Base-by-base conservation (phyloP, 2,329 filamentous ascomycete species). In the Trichoderma sp. region DNA sequence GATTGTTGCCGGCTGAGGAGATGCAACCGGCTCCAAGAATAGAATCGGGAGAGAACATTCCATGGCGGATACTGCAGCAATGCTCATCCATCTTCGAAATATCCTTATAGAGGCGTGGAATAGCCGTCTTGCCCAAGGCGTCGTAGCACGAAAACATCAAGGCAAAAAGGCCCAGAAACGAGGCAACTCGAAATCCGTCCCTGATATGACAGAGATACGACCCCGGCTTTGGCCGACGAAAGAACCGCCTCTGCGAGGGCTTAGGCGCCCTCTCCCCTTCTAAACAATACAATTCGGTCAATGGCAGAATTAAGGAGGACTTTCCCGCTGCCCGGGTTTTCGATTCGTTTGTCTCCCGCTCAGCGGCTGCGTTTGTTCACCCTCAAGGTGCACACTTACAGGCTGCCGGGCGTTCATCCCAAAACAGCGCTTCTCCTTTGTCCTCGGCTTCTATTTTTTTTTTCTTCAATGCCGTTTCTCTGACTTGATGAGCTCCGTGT, bases 291-390 rank as follows among this genome's bases (percentile, higher is more conserved):
- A n/a, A 0, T 54, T 29, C 25, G 32, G 34, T 4, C 6, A 15
- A 10, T 27, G 15, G 19, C n/a, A 61, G 42, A 34, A 32, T 25
- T 8, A 17, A 7, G 19, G 6, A 8, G 2, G 8, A 17, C 13
- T 15, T 34, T 32, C 7, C 35, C 19, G 15, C 29, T 56, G 17
- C 57, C 19, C 29, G 52, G n/a, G 7, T 13, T 42, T 5, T 9
- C 17, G 19, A 50, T 67, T 59, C 27, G 66, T 63, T 68, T 68
- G 58, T 22, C 27, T 37, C 22, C 17, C 32, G 39, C 52, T 58
- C 57, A 29, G n/a, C 19, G 5, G 15, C 25, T 50, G 42, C 29
- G 39, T 27, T 64, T 61, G 53, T 60, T 60, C 48, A 32, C 48
- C 65, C 32, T 50, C 48, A 34, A 52, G 29, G 22, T 52, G 48